Percentiles rank a stretch among this genome's conserved stretches.
Evolutionary conservation across 2,329 filamentous ascomycete genomes (phyloP).

Genomic region (Exophiala lecanii-corni): DNA sequence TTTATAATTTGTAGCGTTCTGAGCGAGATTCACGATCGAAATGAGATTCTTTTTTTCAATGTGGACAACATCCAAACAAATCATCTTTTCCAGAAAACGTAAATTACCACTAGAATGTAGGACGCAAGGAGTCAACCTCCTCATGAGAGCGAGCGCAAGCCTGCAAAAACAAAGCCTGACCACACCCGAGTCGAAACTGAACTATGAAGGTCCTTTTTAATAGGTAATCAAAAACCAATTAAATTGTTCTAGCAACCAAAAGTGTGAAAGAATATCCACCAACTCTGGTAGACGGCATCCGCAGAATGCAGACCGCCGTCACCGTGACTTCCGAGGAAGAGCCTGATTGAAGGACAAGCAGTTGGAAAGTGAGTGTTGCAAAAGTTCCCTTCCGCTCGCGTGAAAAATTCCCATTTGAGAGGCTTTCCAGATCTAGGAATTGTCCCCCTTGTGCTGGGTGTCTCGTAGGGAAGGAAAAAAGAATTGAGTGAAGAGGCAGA

Average conservation of each 20-base stretch:
- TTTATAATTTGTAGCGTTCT: slow-evolving; percentile 22
- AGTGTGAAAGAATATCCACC: slow-evolving; percentile 24
- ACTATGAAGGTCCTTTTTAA: slow-evolving; percentile 27
- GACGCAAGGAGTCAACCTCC: slow-evolving; percentile 27
- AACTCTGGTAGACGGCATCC: slow-evolving; percentile 21
- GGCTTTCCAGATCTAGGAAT: no score
- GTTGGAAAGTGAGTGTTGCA: slow-evolving; percentile 28
- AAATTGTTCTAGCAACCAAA: slow-evolving; percentile 24
- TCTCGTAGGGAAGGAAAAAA: no score
- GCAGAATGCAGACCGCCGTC: slow-evolving; percentile 22
- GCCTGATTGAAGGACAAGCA: slow-evolving; percentile 27
- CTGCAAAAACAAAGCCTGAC: slow-evolving; percentile 2
- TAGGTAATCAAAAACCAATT: no score
- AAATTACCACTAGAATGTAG: slow-evolving; percentile 19
- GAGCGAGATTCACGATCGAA: slow-evolving; percentile 15
- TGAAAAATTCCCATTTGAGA: no score
- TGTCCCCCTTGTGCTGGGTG: no score
- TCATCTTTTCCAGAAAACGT: background rate
- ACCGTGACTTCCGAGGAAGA: slow-evolving; percentile 25
- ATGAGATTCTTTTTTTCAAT: no score
- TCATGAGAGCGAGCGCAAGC: slow-evolving; percentile 20
- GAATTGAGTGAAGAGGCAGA: no score
- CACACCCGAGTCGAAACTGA: slow-evolving; percentile 16
- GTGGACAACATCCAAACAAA: no score
- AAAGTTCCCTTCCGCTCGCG: no score